These are phyloP conservation scores for Vanrija sp. DNA, from an alignment of 1,284 basidiomycete genomes.

Conservation along the genomic window DNA sequence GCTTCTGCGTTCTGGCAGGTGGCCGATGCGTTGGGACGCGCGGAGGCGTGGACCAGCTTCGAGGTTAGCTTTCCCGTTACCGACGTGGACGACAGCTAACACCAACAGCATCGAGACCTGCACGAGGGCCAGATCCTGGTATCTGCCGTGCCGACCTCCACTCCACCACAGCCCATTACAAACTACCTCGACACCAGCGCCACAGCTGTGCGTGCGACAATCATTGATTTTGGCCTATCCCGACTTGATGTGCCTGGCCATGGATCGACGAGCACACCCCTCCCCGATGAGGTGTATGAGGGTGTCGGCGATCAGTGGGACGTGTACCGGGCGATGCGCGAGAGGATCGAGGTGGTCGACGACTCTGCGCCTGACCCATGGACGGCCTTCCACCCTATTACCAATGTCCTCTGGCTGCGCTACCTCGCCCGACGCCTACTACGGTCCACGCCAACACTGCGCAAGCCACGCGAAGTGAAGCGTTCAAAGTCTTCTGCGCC, in stretches of 20 bases:
- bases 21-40: constrained; percentile 65
- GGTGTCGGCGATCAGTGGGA: constrained; percentile 90
- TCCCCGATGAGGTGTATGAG: constrained; percentile 76
- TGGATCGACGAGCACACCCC: constrained; percentile 28
- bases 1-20: constrained; percentile 89
- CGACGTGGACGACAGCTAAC: not conserved
- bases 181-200: constrained; percentile 39
- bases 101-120: constrained; percentile 80
- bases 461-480: constrained; percentile 23
- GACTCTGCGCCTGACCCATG: not conserved
- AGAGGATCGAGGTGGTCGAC: constrained; percentile 45
- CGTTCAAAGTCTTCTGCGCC: not conserved
- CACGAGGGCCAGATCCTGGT: constrained; percentile 98
- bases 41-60: constrained; percentile 73
- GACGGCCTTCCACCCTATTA: constrained; percentile 8
- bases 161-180: constrained; percentile 23
- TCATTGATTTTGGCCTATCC: constrained; percentile 93
- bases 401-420: constrained; percentile 38
- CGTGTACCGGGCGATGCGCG: constrained; percentile 82
- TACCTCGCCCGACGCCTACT: constrained; percentile 37
- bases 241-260: constrained; percentile 57
- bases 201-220: constrained; percentile 66
- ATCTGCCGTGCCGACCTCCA: not conserved
- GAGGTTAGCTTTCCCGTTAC: constrained; percentile 59
- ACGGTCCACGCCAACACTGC: constrained; percentile 20